Evolutionary conservation across 768 basidiomycete species (phyloP), one percentile per base, ranked within the genome.

Genomic region (Artomyces pyxidatus): DNA sequence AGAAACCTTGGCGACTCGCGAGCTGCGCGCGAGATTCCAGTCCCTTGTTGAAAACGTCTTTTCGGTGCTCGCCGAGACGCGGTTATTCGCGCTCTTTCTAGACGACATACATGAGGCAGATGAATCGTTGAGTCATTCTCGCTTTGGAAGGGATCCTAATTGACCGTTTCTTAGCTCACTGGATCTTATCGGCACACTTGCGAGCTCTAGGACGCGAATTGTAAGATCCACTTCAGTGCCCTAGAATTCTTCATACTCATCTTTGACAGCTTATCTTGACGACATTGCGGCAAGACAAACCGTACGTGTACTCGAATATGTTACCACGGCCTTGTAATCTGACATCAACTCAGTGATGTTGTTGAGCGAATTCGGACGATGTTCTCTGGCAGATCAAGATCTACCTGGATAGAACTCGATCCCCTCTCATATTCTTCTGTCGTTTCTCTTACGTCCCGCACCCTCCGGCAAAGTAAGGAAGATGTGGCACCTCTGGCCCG

Each of bases 51-150:
- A 84, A 61, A 80, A 75, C 57, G 83, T 86, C 27, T 84, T 86
- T 55, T 63, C 73, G 5, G 78, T 83, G 17, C 75, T 86, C 37
- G 76, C 84, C 1, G 82, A 86, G 59, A 84, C 81, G 6, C 70
- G 83, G 29, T 63, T 85, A 42, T 78, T 88, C 54, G 83, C 83
- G 1, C 63, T 88, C 44, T 85, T 85, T 57, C 67, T 85, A 38
- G 84, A 86, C 58, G 84, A 86, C 61, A 63, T 86, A 14, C 85
- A 88, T 51, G 83, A 84, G 56, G 84, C 85, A 8, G 80, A 85
- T 60, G 77, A 80, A 51, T 82, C 81, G 77, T 85, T 44, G 63
- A 60, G 32, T 57, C 56, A 52, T 39, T 25, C 47, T 22, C 38
- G 32, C 27, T 30, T 11, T 19, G 35, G n/a, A 17, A 9, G 23